These are phyloP conservation scores for Chlorociboria aeruginascens DNA, from an alignment of 495 filamentous ascomycete species.

Conservation along the genomic window DNA sequence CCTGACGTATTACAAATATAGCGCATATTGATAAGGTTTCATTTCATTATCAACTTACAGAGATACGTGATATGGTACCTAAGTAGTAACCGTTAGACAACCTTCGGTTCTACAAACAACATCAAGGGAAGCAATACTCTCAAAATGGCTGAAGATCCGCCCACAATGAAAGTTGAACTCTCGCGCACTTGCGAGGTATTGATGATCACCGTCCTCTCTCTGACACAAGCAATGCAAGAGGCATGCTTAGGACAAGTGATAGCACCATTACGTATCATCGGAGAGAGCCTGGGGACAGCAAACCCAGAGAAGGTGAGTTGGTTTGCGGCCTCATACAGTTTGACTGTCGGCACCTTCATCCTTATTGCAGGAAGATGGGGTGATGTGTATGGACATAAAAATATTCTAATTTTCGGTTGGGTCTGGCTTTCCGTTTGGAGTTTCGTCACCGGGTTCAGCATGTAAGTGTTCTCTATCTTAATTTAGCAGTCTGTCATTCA, in stretches of 20 bases:
- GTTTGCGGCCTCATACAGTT: slow-evolving; percentile 35
- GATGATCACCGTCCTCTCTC: no score
- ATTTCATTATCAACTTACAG: no score
- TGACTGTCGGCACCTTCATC: slow-evolving; percentile 55
- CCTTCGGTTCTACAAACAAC: no score
- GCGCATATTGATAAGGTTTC: no score
- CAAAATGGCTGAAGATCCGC: no score
- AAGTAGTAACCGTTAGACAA: no score
- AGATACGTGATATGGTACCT: no score
- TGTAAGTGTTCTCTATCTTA: slow-evolving; percentile 1
- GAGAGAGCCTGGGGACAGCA: slow-evolving; percentile 28
- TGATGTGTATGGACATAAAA: slow-evolving; percentile 51
- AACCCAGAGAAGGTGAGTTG: slow-evolving; percentile 31
- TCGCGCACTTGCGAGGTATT: no score
- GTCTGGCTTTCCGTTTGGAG: slow-evolving; percentile 54
- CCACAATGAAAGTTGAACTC: no score
- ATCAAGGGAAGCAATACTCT: no score
- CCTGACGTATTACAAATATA: no score
- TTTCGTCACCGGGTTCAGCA: slow-evolving; percentile 39
- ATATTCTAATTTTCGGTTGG: slow-evolving; percentile 47
- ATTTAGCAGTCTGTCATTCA: no score
- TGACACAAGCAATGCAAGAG: slow-evolving; percentile 23
- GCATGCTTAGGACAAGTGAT: slow-evolving; percentile 26
- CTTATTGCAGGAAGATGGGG: slow-evolving; percentile 51
- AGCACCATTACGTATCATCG: slow-evolving; percentile 31